Percentiles rank a stretch among this genome's conserved stretches.
These are phyloP conservation scores for Tolypocladium album DNA, from an alignment of 2,329 filamentous ascomycete species.

Conservation along the genomic window DNA sequence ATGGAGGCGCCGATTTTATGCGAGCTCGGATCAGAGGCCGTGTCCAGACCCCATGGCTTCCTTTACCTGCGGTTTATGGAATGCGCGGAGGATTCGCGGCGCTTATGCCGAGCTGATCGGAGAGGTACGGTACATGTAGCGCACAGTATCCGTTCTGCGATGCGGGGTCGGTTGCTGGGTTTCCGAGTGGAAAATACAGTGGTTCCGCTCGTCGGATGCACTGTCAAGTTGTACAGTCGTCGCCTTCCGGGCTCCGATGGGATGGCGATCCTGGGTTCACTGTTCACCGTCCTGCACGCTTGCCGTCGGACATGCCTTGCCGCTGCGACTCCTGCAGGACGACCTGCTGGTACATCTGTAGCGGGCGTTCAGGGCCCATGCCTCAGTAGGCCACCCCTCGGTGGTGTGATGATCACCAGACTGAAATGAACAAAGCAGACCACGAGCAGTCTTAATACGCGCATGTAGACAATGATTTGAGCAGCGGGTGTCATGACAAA, in stretches of 20 bases:
- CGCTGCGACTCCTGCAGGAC: neutral
- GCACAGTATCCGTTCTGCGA: slow-evolving; percentile 3
- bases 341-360: neutral
- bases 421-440: neutral
- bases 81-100: neutral
- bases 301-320: neutral
- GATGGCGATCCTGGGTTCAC: no score
- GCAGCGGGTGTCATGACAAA: no score
- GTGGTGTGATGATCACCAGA: neutral
- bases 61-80: neutral
- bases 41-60: neutral
- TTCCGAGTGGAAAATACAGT: slow-evolving; percentile 4
- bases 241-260: neutral
- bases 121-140: neutral
- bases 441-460: neutral
- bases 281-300: neutral
- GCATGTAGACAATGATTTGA: neutral
- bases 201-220: neutral
- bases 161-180: neutral
- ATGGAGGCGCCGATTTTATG: neutral
- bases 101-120: neutral
- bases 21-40: neutral
- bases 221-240: neutral
- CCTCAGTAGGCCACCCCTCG: neutral
- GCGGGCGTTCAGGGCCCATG: no score